These are phyloP conservation scores for Alisma plantagoaquatica DNA, from an alignment of 106 monocot genomes.

Conservation along the genomic window DNA sequence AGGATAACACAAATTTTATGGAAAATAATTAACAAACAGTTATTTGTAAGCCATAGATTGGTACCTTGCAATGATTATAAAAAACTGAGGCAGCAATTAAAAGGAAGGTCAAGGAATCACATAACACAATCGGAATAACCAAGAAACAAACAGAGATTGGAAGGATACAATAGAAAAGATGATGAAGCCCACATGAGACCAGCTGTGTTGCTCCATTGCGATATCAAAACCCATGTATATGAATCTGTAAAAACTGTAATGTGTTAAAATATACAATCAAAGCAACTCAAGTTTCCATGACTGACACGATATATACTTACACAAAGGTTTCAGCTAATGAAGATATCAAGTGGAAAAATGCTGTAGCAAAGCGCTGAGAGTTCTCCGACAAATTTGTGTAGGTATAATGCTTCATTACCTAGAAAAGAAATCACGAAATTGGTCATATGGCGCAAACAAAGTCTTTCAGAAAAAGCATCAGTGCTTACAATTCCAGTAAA, in stretches of 20 bases:
- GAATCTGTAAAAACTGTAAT: constrained; percentile 51
- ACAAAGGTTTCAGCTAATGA: constrained; percentile 98
- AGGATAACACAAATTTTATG: too few species aligned
- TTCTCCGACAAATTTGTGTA: constrained; percentile 93
- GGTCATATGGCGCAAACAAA: not conserved
- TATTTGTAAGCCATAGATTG: too few species aligned
- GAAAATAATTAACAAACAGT: too few species aligned
- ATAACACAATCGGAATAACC: too few species aligned
- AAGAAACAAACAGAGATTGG: not conserved
- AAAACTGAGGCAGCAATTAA: constrained; percentile 45
- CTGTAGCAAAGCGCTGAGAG: constrained; percentile 71
- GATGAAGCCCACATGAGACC: constrained; percentile 97
- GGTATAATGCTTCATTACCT: constrained; percentile 98
- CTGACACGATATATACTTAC: constrained; percentile 31
- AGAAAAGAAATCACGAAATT: constrained; percentile 1
- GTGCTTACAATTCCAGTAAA: constrained; percentile 94
- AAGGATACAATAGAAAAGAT: constrained; percentile 99
- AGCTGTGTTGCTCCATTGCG: constrained; percentile 97
- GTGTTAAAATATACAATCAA: not conserved
- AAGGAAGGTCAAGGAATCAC: too few species aligned
- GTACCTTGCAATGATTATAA: constrained; percentile 89
- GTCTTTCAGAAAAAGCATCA: not conserved
- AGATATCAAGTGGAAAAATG: constrained; percentile 95
- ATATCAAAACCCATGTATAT: constrained; percentile 99
- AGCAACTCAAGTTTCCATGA: not conserved